These are phyloP conservation scores for Elsinoe batatas DNA, from an alignment of 2,329 filamentous ascomycete genomes.

Conservation along the genomic window DNA sequence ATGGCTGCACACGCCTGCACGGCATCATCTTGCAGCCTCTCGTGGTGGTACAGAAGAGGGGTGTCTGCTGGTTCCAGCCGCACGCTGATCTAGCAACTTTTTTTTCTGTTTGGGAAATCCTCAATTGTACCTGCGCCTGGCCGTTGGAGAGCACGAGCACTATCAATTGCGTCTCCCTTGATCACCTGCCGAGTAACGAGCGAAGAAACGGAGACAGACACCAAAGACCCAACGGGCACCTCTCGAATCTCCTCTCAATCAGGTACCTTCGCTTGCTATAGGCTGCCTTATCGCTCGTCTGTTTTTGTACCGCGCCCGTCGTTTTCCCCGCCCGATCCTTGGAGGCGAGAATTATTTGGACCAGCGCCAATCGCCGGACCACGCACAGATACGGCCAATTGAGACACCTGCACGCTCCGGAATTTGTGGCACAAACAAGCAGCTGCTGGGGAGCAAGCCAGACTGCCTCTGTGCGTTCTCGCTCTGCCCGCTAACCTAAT, in stretches of 20 bases:
- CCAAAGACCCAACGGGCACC: neutral
- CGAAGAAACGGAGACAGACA: slow-evolving; percentile 3
- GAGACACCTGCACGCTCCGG: slow-evolving; percentile 8
- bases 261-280: slow-evolving; percentile 9
- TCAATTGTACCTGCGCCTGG: slow-evolving; percentile 12
- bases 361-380: slow-evolving; percentile 10
- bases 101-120: neutral
- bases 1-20: neutral
- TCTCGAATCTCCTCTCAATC: slow-evolving; percentile 8
- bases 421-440: slow-evolving; percentile 12
- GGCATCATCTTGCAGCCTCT: neutral
- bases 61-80: neutral
- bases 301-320: slow-evolving; percentile 1
- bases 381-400: slow-evolving; percentile 12
- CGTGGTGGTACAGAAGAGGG: neutral
- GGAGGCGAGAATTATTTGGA: slow-evolving; percentile 8
- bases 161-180: slow-evolving; percentile 7
- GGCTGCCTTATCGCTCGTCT: slow-evolving; percentile 9
- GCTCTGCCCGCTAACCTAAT: slow-evolving; percentile 8
- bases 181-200: slow-evolving; percentile 12
- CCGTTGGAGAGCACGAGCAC: slow-evolving; percentile 6
- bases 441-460: slow-evolving; percentile 9
- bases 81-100: neutral
- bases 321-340: slow-evolving; percentile 8
- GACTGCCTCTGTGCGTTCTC: slow-evolving; percentile 6